A percentile compares a stretch with the other conserved stretches of the same genome.
These are phyloP conservation scores for Neospermospora avenae DNA, from an alignment of 2,329 filamentous ascomycete genomes.

Conservation along the genomic window DNA sequence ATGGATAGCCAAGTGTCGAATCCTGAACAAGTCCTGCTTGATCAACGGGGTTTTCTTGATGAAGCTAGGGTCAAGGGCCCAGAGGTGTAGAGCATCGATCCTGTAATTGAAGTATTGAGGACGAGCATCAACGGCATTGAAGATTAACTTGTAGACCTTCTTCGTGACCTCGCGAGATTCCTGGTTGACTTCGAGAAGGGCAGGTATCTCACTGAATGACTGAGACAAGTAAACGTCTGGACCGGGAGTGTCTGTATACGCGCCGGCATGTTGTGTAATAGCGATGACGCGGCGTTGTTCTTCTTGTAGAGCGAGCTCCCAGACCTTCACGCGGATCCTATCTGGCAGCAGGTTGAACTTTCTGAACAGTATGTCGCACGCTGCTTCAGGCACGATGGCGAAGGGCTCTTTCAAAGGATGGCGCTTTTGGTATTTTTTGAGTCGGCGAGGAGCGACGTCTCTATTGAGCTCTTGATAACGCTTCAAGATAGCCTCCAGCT, in stretches of 20 bases:
- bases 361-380: neutral
- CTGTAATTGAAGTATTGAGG: neutral
- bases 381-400: neutral
- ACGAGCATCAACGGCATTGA: neutral
- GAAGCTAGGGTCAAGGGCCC: neutral
- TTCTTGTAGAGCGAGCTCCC: neutral
- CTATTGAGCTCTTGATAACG: neutral
- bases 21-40: neutral
- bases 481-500: neutral
- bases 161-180: conserved; percentile 4
- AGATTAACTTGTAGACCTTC: neutral
- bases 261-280: neutral
- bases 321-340: neutral
- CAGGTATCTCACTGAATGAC: neutral
- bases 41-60: neutral
- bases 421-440: neutral
- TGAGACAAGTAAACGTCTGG: neutral
- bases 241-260: neutral
- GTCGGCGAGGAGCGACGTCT: neutral
- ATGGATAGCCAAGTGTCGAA: neutral
- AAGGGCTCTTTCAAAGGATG: neutral
- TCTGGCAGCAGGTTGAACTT: neutral
- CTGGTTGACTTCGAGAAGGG: conserved; percentile 4
- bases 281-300: neutral
- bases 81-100: neutral